A percentile compares a stretch with the other conserved stretches of the same genome.
phyloP scores from a whole-genome alignment of 495 filamentous ascomycete genomes.

The Aspergillus avenaceus region DNA sequence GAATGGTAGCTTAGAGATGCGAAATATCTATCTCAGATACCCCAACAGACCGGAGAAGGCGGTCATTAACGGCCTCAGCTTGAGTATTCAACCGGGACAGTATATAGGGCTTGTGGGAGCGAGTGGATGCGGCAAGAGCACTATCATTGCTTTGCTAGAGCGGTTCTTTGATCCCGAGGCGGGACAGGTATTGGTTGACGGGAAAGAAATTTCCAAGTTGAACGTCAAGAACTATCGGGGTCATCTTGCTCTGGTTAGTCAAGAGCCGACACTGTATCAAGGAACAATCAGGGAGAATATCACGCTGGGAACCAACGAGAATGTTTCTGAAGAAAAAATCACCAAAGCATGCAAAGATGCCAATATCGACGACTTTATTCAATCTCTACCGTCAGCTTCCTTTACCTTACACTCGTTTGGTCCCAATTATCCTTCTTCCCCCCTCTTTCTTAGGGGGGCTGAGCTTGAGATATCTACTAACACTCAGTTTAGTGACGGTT shows the following conservation, averaged over 20 bases:
- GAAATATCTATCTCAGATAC: constrained; percentile 77
- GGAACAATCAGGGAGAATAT: constrained; percentile 83
- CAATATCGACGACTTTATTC: constrained; percentile 91
- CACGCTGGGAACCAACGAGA: constrained; percentile 60
- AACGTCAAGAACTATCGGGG: constrained; percentile 75
- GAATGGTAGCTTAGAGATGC: constrained; percentile 71
- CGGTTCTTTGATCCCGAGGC: constrained; percentile 78
- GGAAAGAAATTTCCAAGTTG: constrained; percentile 65
- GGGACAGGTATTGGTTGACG: constrained; percentile 71
- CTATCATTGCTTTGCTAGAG: constrained; percentile 74
- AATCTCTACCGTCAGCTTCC: constrained; percentile 53
- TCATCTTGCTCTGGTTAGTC: constrained; percentile 74
- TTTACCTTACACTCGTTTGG: neutral
- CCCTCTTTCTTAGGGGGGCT: too few relatives aligned
- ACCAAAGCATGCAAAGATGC: constrained; percentile 77
- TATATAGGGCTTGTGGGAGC: constrained; percentile 80
- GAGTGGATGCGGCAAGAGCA: constrained; percentile 81
- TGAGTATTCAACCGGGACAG: constrained; percentile 69
- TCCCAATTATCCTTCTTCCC: neutral
- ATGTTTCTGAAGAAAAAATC: constrained; percentile 64
- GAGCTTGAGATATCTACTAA: constrained; percentile 7
- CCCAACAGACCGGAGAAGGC: constrained; percentile 76
- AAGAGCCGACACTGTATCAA: constrained; percentile 85
- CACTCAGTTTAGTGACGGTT: constrained; percentile 56
- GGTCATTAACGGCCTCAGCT: constrained; percentile 68